phyloP scores from a whole-genome alignment of 257 asterid species.

The Lantana camara region DNA sequence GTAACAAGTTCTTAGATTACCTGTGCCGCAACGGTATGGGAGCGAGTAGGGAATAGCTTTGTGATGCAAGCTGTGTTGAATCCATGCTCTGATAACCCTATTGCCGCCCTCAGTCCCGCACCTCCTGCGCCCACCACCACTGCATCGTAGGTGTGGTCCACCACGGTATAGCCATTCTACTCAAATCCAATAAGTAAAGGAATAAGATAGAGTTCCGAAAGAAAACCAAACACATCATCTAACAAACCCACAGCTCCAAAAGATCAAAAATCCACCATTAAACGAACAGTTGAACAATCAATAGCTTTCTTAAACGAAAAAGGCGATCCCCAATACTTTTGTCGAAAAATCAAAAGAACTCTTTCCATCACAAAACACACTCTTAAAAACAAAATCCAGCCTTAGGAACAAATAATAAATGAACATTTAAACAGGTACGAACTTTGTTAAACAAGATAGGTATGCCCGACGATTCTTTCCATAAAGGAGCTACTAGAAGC shows the following conservation, averaged over 20 bases:
- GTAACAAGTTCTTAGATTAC: slow-evolving; percentile 34
- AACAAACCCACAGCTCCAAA: slow-evolving; percentile 1
- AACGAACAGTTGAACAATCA: neutral
- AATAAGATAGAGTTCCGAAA: slow-evolving; percentile 3
- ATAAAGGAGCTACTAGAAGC: neutral
- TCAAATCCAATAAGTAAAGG: neutral
- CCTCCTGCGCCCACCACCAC: slow-evolving; percentile 99
- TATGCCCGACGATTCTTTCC: neutral
- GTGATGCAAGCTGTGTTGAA: slow-evolving; percentile 98
- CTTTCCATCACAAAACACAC: slow-evolving; percentile 2
- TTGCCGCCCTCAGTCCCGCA: slow-evolving; percentile 98
- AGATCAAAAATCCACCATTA: slow-evolving; percentile 4
- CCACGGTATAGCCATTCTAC: slow-evolving; percentile 83
- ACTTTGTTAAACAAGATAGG: neutral
- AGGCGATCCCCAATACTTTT: neutral
- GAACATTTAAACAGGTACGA: neutral
- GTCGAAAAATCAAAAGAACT: neutral
- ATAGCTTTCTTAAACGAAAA: neutral
- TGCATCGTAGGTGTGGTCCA: slow-evolving; percentile 98
- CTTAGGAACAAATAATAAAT: neutral
- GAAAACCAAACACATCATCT: neutral
- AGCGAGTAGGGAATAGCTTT: slow-evolving; percentile 96
- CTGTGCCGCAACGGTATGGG: slow-evolving; percentile 99
- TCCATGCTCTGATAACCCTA: slow-evolving; percentile 98
- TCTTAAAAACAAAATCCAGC: slow-evolving; percentile 21